phyloP scores from a whole-genome alignment of 805 yeast species.

The Yarrowia sp. region DNA sequence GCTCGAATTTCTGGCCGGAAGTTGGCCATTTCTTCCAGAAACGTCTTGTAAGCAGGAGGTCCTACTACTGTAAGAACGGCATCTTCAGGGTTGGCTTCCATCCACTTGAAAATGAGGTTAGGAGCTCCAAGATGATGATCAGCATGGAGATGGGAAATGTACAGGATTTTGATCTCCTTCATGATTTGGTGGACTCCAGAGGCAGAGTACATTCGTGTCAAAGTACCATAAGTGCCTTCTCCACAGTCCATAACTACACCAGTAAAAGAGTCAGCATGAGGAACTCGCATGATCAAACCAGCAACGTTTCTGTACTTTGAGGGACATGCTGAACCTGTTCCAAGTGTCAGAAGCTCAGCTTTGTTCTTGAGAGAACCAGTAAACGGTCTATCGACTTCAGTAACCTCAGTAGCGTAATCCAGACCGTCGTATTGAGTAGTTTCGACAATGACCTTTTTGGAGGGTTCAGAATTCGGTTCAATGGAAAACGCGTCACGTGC shows the following conservation, averaged over 20 bases:
- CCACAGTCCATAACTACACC: slow-evolving; percentile 85
- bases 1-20: slow-evolving; percentile 29
- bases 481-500: not conserved
- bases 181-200: slow-evolving; percentile 48
- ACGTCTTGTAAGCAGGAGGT: slow-evolving; percentile 72
- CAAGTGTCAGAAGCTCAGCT: slow-evolving; percentile 67
- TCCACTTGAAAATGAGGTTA: slow-evolving; percentile 69
- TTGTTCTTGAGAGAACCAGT: not conserved
- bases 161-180: slow-evolving; percentile 61
- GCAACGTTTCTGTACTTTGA: slow-evolving; percentile 81
- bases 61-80: slow-evolving; percentile 54
- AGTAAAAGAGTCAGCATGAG: slow-evolving; percentile 37
- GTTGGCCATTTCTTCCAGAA: slow-evolving; percentile 62
- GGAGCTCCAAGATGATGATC: slow-evolving; percentile 91
- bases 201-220: slow-evolving; percentile 60
- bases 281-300: slow-evolving; percentile 72
- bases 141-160: slow-evolving; percentile 89
- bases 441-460: too few species aligned
- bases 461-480: not conserved
- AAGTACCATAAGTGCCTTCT: slow-evolving; percentile 78
- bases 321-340: slow-evolving; percentile 93
- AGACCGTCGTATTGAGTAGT: not conserved
- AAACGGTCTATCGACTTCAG: not conserved
- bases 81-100: slow-evolving; percentile 29
- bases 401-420: not conserved